Conservation (phyloP, 2,329 filamentous ascomycete species). For the Cladosporium colombiae region DNA sequence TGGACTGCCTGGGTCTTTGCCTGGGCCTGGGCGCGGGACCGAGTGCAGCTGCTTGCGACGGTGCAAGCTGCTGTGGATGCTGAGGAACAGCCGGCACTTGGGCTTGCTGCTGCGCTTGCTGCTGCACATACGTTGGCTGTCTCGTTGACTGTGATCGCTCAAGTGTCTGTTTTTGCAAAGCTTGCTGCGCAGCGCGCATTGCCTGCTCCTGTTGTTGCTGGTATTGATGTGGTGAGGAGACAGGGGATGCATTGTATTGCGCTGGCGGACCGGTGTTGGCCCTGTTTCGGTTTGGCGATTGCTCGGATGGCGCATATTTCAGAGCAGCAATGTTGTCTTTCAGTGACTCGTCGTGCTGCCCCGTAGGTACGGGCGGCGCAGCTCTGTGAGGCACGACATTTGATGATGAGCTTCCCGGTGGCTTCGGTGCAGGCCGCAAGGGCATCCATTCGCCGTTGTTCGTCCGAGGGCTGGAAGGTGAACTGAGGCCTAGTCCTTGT, state of each 20-base stretch:
- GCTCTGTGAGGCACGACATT: constrained; percentile 49
- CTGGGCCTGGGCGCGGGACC: constrained; percentile 68
- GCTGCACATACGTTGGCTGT: constrained; percentile 47
- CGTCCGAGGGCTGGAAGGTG: constrained; percentile 42
- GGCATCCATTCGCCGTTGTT: constrained; percentile 53
- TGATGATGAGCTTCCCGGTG: constrained; percentile 59
- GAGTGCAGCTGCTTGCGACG: constrained; percentile 48
- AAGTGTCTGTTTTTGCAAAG: constrained; percentile 66
- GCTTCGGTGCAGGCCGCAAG: constrained; percentile 80
- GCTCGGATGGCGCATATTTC: constrained; percentile 9
- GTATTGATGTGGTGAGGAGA: constrained; percentile 48
- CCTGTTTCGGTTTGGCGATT: constrained; percentile 42
- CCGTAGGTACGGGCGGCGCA: constrained; percentile 44
- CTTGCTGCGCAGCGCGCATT: constrained; percentile 75
- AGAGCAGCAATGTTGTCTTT: constrained; percentile 11
- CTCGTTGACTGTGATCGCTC: constrained; percentile 66
- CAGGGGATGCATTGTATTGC: constrained; percentile 50
- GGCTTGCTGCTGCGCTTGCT: constrained; percentile 44
- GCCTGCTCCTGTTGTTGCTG: constrained; percentile 83
- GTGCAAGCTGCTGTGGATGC: constrained; percentile 36
- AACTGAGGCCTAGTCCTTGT: constrained; percentile 45
- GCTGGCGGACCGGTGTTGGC: constrained; percentile 48
- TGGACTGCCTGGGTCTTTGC: constrained; percentile 74
- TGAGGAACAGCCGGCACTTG: constrained; percentile 37
- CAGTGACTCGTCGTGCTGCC: constrained; percentile 8